Conservation (phyloP, 31 red algal genomes). For the Odonthalia washingtoniensis region DNA sequence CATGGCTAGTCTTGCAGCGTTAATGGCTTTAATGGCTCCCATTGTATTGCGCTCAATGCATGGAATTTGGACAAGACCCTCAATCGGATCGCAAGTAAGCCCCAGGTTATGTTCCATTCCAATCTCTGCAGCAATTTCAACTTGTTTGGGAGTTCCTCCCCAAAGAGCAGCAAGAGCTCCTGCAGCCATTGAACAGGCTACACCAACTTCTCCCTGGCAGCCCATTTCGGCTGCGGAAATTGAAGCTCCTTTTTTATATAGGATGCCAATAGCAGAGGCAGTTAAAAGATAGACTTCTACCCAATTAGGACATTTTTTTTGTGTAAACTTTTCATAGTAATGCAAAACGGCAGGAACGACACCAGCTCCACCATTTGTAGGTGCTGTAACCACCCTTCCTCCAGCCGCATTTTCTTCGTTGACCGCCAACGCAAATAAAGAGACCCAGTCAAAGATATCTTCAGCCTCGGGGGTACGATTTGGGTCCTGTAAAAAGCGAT, state of each 20-base stretch:
- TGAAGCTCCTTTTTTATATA: conserved; percentile 39
- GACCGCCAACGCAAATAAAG: conserved; percentile 38
- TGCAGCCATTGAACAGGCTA: conserved; percentile 42
- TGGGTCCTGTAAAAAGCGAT: conserved; percentile 1
- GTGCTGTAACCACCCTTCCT: conserved; percentile 51
- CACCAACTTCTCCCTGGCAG: conserved; percentile 51
- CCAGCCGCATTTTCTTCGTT: conserved; percentile 57
- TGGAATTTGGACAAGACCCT: conserved; percentile 38
- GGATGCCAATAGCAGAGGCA: conserved; percentile 26
- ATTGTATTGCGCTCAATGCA: conserved; percentile 51
- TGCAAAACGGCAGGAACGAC: conserved; percentile 40
- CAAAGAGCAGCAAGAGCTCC: conserved; percentile 3
- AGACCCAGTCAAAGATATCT: conserved; percentile 41
- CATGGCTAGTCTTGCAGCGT: conserved; percentile 25
- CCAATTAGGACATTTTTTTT: neutral
- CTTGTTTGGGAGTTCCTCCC: conserved; percentile 30
- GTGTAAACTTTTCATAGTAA: conserved; percentile 12
- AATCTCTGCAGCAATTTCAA: conserved; percentile 36
- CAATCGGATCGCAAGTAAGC: conserved; percentile 47
- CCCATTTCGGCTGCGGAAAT: conserved; percentile 47
- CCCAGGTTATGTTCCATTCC: conserved; percentile 46
- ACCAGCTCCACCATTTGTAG: conserved; percentile 52
- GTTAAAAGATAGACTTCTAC: conserved; percentile 35
- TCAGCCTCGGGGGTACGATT: neutral
- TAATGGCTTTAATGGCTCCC: conserved; percentile 44